phyloP scores from a whole-genome alignment of 768 basidiomycete genomes.

The Amanita inopinata region DNA sequence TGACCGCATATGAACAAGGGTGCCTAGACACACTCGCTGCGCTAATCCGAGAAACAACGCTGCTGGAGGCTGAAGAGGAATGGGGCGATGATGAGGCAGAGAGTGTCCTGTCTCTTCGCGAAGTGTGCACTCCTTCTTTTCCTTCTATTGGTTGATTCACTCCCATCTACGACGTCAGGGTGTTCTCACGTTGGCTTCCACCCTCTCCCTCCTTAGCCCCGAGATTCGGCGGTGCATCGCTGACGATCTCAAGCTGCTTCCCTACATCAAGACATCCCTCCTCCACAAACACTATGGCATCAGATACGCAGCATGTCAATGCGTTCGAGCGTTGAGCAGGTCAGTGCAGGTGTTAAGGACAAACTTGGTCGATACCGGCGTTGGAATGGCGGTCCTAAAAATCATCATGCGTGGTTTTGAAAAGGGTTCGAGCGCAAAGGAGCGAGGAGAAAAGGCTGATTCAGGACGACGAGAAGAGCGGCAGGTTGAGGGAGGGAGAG shows the following conservation, averaged over 20 bases:
- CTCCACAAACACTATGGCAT: constrained; percentile 60
- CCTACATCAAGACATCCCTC: constrained; percentile 41
- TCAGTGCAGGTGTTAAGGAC: constrained; percentile 76
- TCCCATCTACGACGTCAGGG: constrained; percentile 33
- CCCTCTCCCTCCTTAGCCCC: constrained; percentile 64
- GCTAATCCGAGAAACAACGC: constrained; percentile 46
- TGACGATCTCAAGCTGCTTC: constrained; percentile 39
- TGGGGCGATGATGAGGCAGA: constrained; percentile 70
- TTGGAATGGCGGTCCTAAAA: constrained; percentile 63
- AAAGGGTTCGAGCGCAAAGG: too few species aligned
- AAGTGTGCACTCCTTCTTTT: constrained; percentile 30
- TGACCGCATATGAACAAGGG: constrained; percentile 61
- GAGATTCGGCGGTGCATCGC: constrained; percentile 63
- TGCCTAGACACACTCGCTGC: constrained; percentile 45
- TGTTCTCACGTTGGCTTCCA: constrained; percentile 61
- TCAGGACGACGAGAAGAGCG: constrained; percentile 14
- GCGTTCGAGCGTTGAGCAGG: constrained; percentile 69
- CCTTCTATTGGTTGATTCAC: background rate
- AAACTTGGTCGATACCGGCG: constrained; percentile 72
- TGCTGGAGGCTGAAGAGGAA: constrained; percentile 29
- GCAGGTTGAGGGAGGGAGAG: constrained; percentile 26
- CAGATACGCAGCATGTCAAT: constrained; percentile 82
- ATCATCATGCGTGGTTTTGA: constrained; percentile 31
- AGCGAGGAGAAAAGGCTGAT: too few species aligned
- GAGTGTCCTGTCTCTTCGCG: constrained; percentile 45